Evolutionary conservation across 306 rosid genomes (phyloP), one percentile per base, ranked within the genome.

Genomic region (Gillenia trifoliata): DNA sequence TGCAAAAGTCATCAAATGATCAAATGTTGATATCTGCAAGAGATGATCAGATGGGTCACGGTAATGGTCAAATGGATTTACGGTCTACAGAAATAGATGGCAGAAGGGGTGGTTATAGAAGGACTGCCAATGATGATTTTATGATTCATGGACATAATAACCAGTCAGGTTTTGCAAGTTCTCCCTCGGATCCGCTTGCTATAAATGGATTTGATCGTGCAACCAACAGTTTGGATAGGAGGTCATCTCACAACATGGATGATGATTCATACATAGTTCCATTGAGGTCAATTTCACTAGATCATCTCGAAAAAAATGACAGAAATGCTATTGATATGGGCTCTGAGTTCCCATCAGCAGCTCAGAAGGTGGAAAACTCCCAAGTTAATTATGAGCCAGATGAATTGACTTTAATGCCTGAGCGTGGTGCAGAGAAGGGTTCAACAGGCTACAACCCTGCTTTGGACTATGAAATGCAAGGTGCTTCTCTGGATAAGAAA

Each of bases 191-290:
- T 80, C 78, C 80, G 13, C 87, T 82, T 78, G 80, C 83, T 77
- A 75, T 81, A 64, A 77, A 81, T 82, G 92, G 93, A 78, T 82
- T 76, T 25, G 93, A 83, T 76, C 81, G 61, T 82, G 76, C 65
- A 54, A 75, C 85, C 71, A 78, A 69, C 20, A 82, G 71, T 69
- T 64, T 67, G 75, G 90, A 90, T 73, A 81, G 88, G 79, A 95
- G 81, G 81, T 75, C 85, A 67, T 80, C 85, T 30, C 86, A 77
- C 52, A 83, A 86, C 76, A 73, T 86, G 83, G 85, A 87, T 79
- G 95, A 88, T 76, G 99, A 90, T 81, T 90, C 98, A 75, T 92
- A 95, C 85, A 83, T 95, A 73, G 85, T 90, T 84, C 76, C 86
- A 30, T 70, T 89, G 62, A 86, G 98, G 74, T 84, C 96, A 25